Evolutionary conservation across 2,329 filamentous ascomycete genomes (phyloP).

Genomic region (Pseudogymnoascus sp.): DNA sequence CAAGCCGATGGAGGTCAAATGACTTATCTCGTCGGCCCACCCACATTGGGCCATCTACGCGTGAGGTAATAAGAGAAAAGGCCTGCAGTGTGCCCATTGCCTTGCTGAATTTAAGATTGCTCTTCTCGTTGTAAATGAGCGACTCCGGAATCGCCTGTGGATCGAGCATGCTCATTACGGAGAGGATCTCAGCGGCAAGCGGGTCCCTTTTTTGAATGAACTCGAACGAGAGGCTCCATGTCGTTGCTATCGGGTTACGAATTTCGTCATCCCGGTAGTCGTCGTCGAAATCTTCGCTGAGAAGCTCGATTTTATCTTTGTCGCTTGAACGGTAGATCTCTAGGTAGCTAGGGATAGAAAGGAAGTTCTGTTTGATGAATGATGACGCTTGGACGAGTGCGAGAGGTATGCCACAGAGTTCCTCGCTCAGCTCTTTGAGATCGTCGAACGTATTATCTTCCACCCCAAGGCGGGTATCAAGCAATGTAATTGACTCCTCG

Average conservation of each 20-base stretch:
- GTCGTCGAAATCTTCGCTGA: slow-evolving; percentile 30
- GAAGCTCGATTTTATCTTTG: slow-evolving; percentile 23
- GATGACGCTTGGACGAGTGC: slow-evolving; percentile 32
- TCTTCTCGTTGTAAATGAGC: slow-evolving; percentile 25
- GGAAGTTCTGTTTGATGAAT: slow-evolving; percentile 29
- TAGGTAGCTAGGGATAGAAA: slow-evolving; percentile 11
- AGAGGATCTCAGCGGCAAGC: slow-evolving; percentile 31
- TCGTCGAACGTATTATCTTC: neutral
- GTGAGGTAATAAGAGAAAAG: slow-evolving; percentile 28
- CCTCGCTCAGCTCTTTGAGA: slow-evolving; percentile 15
- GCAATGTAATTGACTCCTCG: slow-evolving; percentile 20
- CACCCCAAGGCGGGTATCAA: slow-evolving; percentile 16
- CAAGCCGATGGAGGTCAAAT: slow-evolving; percentile 30
- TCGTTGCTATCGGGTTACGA: slow-evolving; percentile 30
- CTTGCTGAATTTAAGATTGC: slow-evolving; percentile 13
- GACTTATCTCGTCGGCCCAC: slow-evolving; percentile 8
- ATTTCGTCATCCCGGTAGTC: slow-evolving; percentile 23
- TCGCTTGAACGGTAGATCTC: slow-evolving; percentile 3
- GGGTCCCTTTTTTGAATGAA: slow-evolving; percentile 26
- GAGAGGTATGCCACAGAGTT: slow-evolving; percentile 28
- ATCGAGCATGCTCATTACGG: slow-evolving; percentile 30
- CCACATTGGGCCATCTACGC: slow-evolving; percentile 10
- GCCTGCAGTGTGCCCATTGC: slow-evolving; percentile 28
- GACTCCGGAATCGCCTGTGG: slow-evolving; percentile 28
- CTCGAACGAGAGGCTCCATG: slow-evolving; percentile 33